Conservation (phyloP, 345 rosid genomes). For the Mercurialis annua region DNA sequence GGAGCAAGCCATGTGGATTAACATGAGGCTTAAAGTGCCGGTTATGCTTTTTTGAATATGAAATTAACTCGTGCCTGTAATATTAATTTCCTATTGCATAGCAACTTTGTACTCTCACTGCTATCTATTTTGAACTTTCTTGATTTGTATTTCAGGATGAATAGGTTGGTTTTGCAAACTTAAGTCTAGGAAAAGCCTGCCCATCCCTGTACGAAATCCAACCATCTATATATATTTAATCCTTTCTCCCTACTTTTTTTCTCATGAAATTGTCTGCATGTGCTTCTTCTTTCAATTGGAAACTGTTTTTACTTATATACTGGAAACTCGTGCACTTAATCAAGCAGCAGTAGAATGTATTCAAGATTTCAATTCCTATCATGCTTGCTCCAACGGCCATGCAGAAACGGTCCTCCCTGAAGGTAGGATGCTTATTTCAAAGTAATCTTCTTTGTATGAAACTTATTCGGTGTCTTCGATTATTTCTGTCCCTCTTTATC, state of each 20-base stretch:
- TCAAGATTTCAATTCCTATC: too few species aligned
- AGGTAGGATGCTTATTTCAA: too few species aligned
- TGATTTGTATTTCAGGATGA: conserved; percentile 51
- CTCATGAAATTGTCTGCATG: background rate
- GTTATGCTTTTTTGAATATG: too few species aligned
- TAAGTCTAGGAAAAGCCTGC: conserved; percentile 83
- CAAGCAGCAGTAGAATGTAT: background rate
- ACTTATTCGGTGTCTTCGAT: too few species aligned
- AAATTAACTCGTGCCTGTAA: too few species aligned
- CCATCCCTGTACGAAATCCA: conserved; percentile 72
- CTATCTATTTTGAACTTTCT: conserved; percentile 13
- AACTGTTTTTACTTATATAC: background rate
- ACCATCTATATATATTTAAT: conserved; percentile 15
- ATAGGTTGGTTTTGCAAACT: conserved; percentile 86
- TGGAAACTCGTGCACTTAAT: background rate
- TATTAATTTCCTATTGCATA: too few species aligned
- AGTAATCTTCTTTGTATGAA: too few species aligned
- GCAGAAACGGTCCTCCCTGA: too few species aligned
- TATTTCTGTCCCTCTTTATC: too few species aligned
- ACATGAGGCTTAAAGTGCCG: too few species aligned
- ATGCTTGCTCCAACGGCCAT: too few species aligned
- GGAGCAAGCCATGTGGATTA: too few species aligned
- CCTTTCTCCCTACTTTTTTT: conserved; percentile 14
- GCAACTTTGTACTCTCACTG: conserved; percentile 8
- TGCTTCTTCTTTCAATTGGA: background rate